Base-by-base conservation (phyloP, 805 yeast genomes). In the Starmera dryadoides region DNA sequence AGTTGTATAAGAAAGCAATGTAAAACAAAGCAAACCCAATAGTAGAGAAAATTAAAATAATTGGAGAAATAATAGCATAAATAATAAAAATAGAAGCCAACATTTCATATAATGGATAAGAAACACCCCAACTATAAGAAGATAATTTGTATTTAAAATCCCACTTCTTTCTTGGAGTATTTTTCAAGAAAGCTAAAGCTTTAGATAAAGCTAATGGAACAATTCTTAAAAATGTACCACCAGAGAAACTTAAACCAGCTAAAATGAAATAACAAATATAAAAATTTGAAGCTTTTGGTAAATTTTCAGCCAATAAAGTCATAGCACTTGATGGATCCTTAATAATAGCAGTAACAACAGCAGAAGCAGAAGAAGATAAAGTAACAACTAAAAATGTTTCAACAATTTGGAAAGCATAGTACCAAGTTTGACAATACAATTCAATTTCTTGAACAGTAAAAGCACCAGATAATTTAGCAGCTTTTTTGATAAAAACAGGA, bases 101-200 rank as follows among this genome's bases (percentile, higher is more conserved):
- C 44, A 87, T 69, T 48, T 88, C 83, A 59, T 80, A 81, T 10
- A 72, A 67, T 7, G 97, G 96, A 62, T 84, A 91, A 12, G 77
- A 66, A 15, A 84, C 78, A 36, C 97, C 95, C 85, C 89, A 88
- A 19, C 76, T 72, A 33, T 89, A 84, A 32, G 73, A 69, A 11
- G 78, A 71, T 49, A 91, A 66, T 2, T 67, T 70, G 57, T 76
- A 77, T 56, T 62, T 75, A 54, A 96, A 78, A 43, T 60, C 75
- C 96, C 96, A 91, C 66, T 82, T 85, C 63, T 86, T 81, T 64
- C 98, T 79, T 44, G 98, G 98, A 6, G 98, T 87, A 39, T 74
- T 71, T 59, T 88, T 96, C 44, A 93, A 71, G 18, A 87, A 43
- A 23, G 93, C 86, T 42, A 89, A 66, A 29, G 82, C 64, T 55